These are phyloP conservation scores for Monosporascus sp. DNA, from an alignment of 2,329 filamentous ascomycete genomes.

Conservation along the genomic window DNA sequence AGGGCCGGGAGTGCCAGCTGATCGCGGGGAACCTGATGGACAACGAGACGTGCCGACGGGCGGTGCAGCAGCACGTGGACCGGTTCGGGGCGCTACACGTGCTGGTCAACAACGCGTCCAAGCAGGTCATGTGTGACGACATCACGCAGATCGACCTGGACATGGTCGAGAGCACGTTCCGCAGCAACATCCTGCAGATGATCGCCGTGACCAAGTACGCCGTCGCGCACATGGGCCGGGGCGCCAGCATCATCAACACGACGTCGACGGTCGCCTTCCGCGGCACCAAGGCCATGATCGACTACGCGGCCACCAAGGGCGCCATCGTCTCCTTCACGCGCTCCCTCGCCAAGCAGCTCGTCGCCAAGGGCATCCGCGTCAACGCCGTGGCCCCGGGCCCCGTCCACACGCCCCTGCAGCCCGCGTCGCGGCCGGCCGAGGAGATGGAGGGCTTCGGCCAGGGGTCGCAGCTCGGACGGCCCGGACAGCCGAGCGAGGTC, in stretches of 20 bases:
- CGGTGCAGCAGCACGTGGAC: conserved; percentile 59
- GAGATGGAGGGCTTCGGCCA: conserved; percentile 60
- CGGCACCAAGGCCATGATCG: conserved; percentile 68
- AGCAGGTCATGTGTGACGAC: conserved; percentile 62
- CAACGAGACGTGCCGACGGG: conserved; percentile 60
- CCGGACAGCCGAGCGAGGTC: conserved; percentile 72
- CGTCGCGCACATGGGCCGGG: conserved; percentile 64
- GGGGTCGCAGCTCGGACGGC: conserved; percentile 64
- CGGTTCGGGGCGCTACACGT: conserved; percentile 66
- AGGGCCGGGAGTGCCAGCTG: conserved; percentile 59
- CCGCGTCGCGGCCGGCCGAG: conserved; percentile 60
- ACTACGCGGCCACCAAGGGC: conserved; percentile 73
- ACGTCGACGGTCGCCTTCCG: conserved; percentile 76
- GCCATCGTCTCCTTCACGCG: conserved; percentile 73
- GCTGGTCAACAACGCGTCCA: conserved; percentile 58
- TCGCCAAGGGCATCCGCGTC: conserved; percentile 57
- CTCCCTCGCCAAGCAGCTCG: conserved; percentile 65
- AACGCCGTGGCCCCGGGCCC: conserved; percentile 62
- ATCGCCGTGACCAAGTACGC: conserved; percentile 74
- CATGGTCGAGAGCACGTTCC: conserved; percentile 38
- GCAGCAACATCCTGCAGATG: conserved; percentile 73
- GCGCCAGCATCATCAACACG: conserved; percentile 75
- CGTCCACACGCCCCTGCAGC: conserved; percentile 69
- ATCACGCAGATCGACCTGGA: conserved; percentile 39
- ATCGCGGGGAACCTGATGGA: conserved; percentile 58